Evolutionary conservation across 2,329 filamentous ascomycete species (phyloP).

Genomic region (Curvularia verruculosa): DNA sequence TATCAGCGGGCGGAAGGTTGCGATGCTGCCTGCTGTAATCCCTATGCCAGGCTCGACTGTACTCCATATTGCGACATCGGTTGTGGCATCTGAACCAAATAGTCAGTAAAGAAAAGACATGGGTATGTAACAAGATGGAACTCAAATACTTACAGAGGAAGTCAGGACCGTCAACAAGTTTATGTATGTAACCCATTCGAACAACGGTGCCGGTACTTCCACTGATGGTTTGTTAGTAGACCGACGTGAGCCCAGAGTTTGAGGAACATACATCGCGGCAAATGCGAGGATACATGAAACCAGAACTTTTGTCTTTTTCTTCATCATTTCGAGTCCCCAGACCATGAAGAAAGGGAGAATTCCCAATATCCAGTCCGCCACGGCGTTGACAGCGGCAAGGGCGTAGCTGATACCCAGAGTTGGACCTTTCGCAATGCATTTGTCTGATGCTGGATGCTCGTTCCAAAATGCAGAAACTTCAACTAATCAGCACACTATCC

Average conservation of each 20-base stretch:
- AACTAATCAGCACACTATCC: conserved; percentile 5
- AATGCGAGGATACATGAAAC: conserved; percentile 61
- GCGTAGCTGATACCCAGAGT: conserved; percentile 60
- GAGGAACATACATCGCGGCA: conserved; percentile 36
- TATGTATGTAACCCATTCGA: conserved; percentile 52
- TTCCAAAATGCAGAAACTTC: conserved; percentile 59
- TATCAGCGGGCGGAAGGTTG: conserved; percentile 58
- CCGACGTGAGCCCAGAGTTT: background rate
- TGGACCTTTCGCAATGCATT: conserved; percentile 53
- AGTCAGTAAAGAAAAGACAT: background rate
- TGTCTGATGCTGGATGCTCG: conserved; percentile 45
- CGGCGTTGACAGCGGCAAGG: conserved; percentile 37
- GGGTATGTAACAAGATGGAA: conserved; percentile 10
- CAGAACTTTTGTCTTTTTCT: conserved; percentile 57
- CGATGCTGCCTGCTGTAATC: conserved; percentile 56
- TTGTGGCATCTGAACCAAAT: conserved; percentile 40
- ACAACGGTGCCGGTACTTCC: conserved; percentile 61
- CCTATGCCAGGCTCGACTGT: conserved; percentile 46
- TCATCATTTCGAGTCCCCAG: conserved; percentile 61
- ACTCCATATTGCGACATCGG: conserved; percentile 51
- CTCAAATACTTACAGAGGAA: conserved; percentile 44
- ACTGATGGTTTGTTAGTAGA: conserved; percentile 15
- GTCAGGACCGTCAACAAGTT: conserved; percentile 50
- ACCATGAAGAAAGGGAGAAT: conserved; percentile 57
- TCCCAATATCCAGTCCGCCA: conserved; percentile 44